These are phyloP conservation scores for Lolium perenne DNA, from an alignment of 176 grass and related monocot species.

Conservation along the genomic window DNA sequence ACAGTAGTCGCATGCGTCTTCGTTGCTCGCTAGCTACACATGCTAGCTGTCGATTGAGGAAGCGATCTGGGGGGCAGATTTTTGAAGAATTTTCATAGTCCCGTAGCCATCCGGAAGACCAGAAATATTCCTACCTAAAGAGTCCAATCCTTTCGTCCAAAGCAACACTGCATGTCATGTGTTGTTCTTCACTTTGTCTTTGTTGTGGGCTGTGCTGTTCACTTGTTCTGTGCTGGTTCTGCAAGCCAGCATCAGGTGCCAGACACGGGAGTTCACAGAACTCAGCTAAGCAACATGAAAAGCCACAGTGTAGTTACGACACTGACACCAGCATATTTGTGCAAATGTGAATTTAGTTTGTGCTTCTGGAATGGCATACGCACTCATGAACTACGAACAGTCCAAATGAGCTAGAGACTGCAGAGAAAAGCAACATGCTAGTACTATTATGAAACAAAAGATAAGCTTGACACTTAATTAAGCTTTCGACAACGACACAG, in stretches of 20 bases:
- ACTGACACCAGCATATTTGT: too few species aligned
- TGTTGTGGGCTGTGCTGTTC: not conserved
- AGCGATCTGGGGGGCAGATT: not conserved
- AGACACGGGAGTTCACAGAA: too few species aligned
- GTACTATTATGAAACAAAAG: too few species aligned
- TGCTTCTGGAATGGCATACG: not conserved
- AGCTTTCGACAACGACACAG: not conserved
- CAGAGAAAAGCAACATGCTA: not conserved
- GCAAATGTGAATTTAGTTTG: not conserved
- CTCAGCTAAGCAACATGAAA: too few species aligned
- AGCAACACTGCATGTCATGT: slow-evolving; percentile 40
- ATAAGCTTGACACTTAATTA: too few species aligned
- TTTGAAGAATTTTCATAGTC: not conserved
- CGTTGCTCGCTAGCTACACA: not conserved
- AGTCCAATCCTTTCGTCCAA: not conserved
- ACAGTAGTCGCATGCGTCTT: not conserved
- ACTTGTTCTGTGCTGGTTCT: not conserved
- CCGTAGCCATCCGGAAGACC: not conserved
- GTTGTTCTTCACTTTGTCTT: not conserved
- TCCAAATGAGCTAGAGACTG: not conserved
- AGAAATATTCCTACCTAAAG: slow-evolving; percentile 8
- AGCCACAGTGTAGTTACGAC: too few species aligned
- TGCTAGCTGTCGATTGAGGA: not conserved
- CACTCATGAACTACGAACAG: not conserved
- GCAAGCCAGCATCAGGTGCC: too few species aligned